Evolutionary conservation across 192 early-diverging fungal species (phyloP).

Genomic region (Mortierella antarctica): DNA sequence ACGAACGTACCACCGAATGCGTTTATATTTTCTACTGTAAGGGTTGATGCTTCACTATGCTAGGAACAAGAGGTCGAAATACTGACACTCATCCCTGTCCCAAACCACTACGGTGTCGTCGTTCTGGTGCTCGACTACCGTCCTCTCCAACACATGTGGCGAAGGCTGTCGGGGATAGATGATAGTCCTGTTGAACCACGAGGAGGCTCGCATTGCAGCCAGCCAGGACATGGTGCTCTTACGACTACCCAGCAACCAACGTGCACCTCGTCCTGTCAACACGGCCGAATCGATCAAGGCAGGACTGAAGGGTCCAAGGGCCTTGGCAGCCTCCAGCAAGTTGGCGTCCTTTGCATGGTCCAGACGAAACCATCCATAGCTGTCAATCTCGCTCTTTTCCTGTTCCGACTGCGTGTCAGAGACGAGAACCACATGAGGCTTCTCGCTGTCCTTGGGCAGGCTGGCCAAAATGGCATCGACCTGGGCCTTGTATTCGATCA

Average conservation of each 20-base stretch:
- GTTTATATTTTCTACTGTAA: no score
- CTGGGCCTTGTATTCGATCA: constrained; percentile 27
- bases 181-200: constrained; percentile 25
- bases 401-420: constrained; percentile 35
- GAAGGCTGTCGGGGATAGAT: constrained; percentile 19
- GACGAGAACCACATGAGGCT: constrained; percentile 31
- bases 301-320: constrained; percentile 37
- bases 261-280: constrained; percentile 29
- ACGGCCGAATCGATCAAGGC: constrained; percentile 44
- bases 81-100: constrained; percentile 23
- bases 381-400: constrained; percentile 42
- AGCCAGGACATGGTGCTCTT: constrained; percentile 48
- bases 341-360: constrained; percentile 24
- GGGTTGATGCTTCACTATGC: not conserved
- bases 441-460: not conserved
- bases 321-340: constrained; percentile 28
- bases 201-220: constrained; percentile 27
- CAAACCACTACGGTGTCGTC: constrained; percentile 10
- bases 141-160: not conserved
- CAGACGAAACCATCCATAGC: constrained; percentile 48
- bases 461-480: constrained; percentile 22
- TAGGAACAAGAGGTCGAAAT: constrained; percentile 12
- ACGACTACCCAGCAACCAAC: constrained; percentile 41
- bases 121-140: not conserved
- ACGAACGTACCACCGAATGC: not conserved